Base-by-base conservation (phyloP, 495 filamentous ascomycete species). In the Xylaria grammica region DNA sequence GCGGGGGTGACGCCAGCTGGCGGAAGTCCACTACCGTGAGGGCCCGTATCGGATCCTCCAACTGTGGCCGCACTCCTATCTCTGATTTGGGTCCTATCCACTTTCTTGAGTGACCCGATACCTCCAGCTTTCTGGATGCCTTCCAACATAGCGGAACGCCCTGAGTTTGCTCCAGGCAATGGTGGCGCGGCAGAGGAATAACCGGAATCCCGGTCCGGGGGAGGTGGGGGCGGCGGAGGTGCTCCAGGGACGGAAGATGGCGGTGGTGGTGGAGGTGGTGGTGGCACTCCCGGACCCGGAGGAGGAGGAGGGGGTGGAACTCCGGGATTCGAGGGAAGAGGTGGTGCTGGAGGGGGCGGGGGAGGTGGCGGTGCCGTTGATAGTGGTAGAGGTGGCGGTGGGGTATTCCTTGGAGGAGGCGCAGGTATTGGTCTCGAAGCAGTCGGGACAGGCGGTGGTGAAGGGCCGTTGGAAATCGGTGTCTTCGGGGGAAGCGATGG, bases 51-150 rank as follows among this genome's bases (percentile, higher is more conserved):
- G 45, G 74, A 74, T 40, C 86, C 88, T 17, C 87, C 87, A 50
- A 96, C 88, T 32, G 79, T 61, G 22, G 91, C 92, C 20, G 74
- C 87, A 78, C 91, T 95, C 56, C 93, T 85, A 75, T 97, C 93
- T 75, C 87, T 81, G 77, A 95, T 92, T 62, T 93, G 87, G 49
- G 73, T 79, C 46, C 88, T 86, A 60, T 85, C 86, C 50, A 98
- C 94, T 75, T 94, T 96, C 76, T 90, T 92, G 63, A 99, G 79
- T 20, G 86, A 80, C 2, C 82, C 86, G 51, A 88, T 83, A 34
- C 91, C 90, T 67, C 92, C 91, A 26, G 89, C 89, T 8, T 85
- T 86, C 60, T 91, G 85, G 71, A 99, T 99, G 65, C 90, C 84
- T 22, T 92, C 92, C 61, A 99, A 75, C 54, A 99, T 76, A 65